Base-by-base conservation (phyloP, 208 protist genomes). In the Wallacemonas rigidus region DNA sequence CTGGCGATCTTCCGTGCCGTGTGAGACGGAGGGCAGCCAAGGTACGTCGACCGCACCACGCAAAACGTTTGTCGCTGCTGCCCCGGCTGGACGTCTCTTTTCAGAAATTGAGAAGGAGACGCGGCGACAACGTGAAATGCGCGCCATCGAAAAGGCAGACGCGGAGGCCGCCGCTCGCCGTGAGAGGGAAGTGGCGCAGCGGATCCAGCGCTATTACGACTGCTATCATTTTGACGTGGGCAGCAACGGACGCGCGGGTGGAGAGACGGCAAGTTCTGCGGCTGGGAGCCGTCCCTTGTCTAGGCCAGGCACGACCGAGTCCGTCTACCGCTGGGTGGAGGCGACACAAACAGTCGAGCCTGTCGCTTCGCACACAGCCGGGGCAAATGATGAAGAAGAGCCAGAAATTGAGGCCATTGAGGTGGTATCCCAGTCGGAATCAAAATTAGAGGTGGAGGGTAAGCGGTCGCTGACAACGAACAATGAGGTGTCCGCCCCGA, bases 71-170 rank as follows among this genome's bases (percentile, higher is more conserved):
- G 67, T 92, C 15, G 48, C 90, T 4, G 84, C 83, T 4, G 77
- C 87, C 3, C 91, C 85, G 5, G 71, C 80, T 12, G 87, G 84
- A n/a, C 84, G 91, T 1, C 84, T 92, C 53, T 96, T 96, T 54
- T 77, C 80, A 6, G 88, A 96, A 2, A 94, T 96, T 67, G 79
- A 69, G 26, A 86, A 89, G 70, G 85, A 92, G 51, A 71, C 64
- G 44, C 71, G 79, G 43, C 83, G 89, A 47, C 83, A 75, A 9
- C 68, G 75, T 17, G 56, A 48, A 6, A 65, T 65, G 60, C 36
- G 40, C 40, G 69, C 58, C 39, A 74, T 75, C 9, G 67, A 86
- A 50, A 38, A 73, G 14, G 55, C 48, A n/a, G 69, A 61, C 8
- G 43, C 35, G 11, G 67, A 43, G 36, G 61, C 72, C 8, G 50